These are phyloP conservation scores for Calonectria crousiana DNA, from an alignment of 2,329 filamentous ascomycete species.

Conservation along the genomic window DNA sequence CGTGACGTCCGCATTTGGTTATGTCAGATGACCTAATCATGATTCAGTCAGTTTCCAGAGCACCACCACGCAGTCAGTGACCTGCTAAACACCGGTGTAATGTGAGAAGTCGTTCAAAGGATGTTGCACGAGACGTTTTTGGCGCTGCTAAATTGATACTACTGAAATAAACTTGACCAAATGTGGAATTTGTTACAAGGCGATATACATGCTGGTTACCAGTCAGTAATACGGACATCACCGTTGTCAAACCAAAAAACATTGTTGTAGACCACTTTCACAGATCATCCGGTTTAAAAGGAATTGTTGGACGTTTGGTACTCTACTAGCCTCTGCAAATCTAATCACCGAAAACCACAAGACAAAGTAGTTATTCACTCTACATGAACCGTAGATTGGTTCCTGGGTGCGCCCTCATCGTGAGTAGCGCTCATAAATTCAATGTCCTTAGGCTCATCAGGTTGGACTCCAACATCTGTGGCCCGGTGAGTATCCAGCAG, in stretches of 20 bases:
- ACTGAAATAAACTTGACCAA: not conserved
- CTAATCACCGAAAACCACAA: not conserved
- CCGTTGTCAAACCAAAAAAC: too few species aligned
- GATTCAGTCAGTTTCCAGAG: too few species aligned
- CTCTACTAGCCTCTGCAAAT: not conserved
- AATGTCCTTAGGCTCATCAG: conserved; percentile 9
- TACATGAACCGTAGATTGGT: not conserved
- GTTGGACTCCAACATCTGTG: conserved; percentile 6
- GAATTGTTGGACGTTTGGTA: not conserved
- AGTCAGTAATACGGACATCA: too few species aligned
- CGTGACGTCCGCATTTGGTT: too few species aligned
- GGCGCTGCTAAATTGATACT: not conserved
- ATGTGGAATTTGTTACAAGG: too few species aligned
- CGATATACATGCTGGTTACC: too few species aligned
- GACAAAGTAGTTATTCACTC: not conserved
- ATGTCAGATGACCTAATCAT: too few species aligned
- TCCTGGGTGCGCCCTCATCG: not conserved
- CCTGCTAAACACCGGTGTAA: too few species aligned
- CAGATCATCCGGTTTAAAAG: not conserved
- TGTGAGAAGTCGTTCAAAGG: too few species aligned
- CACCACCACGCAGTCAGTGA: too few species aligned
- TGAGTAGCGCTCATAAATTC: conserved; percentile 13
- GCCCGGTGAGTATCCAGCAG: not conserved
- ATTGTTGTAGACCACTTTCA: not conserved
- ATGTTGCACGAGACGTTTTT: not conserved